Conservation (phyloP, 352 stramenopile genomes). For the Halophytophthora polymorphica region DNA sequence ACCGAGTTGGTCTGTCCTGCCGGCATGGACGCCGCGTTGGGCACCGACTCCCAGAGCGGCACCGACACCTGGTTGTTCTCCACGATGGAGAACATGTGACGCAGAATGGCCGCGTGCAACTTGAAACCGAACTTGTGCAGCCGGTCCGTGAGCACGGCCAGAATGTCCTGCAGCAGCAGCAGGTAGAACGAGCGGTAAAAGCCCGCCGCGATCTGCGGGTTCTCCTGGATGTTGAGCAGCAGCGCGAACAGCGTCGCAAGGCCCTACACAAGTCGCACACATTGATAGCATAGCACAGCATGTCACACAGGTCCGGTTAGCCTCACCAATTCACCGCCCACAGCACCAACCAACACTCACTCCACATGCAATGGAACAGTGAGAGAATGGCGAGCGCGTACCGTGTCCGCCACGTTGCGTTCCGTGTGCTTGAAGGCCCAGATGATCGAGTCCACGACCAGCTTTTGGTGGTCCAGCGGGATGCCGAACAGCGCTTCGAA, state of each 20-base stretch:
- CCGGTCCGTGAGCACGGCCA: conserved; percentile 97
- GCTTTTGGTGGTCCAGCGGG: conserved; percentile 96
- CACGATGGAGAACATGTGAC: conserved; percentile 98
- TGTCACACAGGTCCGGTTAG: neutral
- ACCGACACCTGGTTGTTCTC: conserved; percentile 95
- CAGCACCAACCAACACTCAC: neutral
- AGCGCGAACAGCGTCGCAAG: conserved; percentile 96
- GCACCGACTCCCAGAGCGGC: conserved; percentile 93
- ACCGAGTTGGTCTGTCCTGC: conserved; percentile 80
- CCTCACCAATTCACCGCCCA: neutral
- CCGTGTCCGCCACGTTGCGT: conserved; percentile 97
- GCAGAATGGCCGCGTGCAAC: conserved; percentile 96
- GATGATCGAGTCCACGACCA: conserved; percentile 98
- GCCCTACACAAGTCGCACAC: conserved; percentile 44
- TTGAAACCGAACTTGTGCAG: conserved; percentile 99
- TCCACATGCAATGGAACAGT: conserved; percentile 3
- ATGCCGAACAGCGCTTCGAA: conserved; percentile 98
- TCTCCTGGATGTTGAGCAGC: conserved; percentile 95
- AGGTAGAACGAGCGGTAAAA: conserved; percentile 99
- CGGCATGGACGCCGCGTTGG: conserved; percentile 58
- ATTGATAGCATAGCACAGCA: conserved; percentile 5
- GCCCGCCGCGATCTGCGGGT: conserved; percentile 91
- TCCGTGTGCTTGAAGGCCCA: conserved; percentile 99
- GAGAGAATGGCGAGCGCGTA: conserved; percentile 20
- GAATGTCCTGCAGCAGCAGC: conserved; percentile 91